Evolutionary conservation across 2,329 filamentous ascomycete species (phyloP).

Genomic region (Pestalotiopsis sp.): DNA sequence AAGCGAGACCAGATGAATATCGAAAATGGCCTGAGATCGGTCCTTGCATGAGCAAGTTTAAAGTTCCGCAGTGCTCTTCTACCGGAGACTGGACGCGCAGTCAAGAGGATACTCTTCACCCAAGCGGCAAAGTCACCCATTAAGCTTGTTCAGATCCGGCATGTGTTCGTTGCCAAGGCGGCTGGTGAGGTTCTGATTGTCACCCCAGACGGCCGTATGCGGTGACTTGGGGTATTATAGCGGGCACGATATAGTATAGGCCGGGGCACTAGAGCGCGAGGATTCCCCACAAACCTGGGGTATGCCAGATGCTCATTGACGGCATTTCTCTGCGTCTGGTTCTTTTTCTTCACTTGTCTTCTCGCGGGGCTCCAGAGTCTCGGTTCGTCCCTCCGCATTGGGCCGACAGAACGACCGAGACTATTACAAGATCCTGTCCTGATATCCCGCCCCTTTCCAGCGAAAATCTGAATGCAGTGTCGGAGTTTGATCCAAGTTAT

Average conservation of each 20-base stretch:
- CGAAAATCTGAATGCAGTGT: neutral
- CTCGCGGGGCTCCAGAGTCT: neutral
- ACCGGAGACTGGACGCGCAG: neutral
- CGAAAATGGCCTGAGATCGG: neutral
- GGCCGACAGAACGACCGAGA: constrained; percentile 8
- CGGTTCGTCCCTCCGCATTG: constrained; percentile 5
- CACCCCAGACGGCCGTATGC: constrained; percentile 6
- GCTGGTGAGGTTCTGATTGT: neutral
- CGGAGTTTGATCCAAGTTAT: neutral
- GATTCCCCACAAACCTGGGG: constrained; percentile 10
- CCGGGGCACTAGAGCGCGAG: neutral
- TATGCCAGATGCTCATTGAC: neutral
- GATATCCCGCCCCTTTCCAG: neutral
- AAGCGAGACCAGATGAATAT: neutral
- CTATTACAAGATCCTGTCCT: neutral
- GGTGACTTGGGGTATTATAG: neutral
- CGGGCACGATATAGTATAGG: neutral
- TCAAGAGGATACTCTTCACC: neutral
- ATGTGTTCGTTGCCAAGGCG: constrained; percentile 8
- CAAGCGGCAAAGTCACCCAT: neutral
- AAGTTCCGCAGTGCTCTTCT: neutral
- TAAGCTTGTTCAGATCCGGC: constrained; percentile 5
- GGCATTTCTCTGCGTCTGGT: neutral
- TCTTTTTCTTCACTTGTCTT: neutral
- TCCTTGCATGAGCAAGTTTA: neutral